These are phyloP conservation scores for Linnemannia schmuckeri DNA, from an alignment of 192 early-diverging fungal genomes.

Conservation along the genomic window DNA sequence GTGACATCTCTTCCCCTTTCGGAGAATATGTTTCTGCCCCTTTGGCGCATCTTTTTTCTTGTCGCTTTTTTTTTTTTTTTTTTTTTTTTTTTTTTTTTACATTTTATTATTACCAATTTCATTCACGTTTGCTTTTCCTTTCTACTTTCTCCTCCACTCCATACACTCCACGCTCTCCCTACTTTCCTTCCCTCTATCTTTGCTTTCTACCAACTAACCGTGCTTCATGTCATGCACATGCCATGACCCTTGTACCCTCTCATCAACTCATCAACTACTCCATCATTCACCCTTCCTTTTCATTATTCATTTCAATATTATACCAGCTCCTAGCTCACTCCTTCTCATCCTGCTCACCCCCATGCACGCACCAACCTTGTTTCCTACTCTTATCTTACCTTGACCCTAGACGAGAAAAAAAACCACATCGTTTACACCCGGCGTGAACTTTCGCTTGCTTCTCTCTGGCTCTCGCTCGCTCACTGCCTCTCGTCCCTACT, in stretches of 20 bases:
- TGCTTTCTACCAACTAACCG: background rate
- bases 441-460: background rate
- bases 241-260: background rate
- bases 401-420: conserved; percentile 1
- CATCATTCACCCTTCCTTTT: background rate
- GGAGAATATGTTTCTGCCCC: conserved; percentile 5
- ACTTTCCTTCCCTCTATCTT: background rate
- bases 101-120: background rate
- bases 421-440: background rate
- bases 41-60: background rate
- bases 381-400: background rate
- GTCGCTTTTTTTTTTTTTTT: conserved; percentile 27
- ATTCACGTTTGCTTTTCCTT: too few relatives aligned
- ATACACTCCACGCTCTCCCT: background rate
- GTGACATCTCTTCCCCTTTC: background rate
- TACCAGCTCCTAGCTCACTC: background rate
- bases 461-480: background rate
- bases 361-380: background rate
- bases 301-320: background rate
- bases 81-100: conserved; percentile 9
- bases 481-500: background rate
- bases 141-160: background rate
- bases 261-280: too few relatives aligned
- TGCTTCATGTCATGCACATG: background rate
- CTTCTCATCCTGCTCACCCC: background rate